Conservation (phyloP, 345 rosid genomes). For the Salix udensis region DNA sequence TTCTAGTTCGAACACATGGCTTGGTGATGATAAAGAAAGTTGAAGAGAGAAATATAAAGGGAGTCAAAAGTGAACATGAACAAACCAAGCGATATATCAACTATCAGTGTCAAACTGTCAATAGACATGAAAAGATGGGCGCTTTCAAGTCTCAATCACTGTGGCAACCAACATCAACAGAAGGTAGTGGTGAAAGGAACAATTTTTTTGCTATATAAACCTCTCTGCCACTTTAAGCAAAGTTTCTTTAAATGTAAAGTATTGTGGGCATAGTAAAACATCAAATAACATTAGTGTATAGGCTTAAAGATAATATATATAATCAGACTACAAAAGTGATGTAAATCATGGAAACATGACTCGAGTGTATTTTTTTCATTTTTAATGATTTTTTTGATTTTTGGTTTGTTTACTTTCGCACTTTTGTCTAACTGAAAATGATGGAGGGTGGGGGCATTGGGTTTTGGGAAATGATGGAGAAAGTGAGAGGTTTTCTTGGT, state of each 20-base stretch:
- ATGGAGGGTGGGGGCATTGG: slow-evolving; percentile 38
- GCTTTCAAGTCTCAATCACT: slow-evolving; percentile 72
- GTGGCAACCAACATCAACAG: slow-evolving; percentile 54
- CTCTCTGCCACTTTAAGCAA: neutral
- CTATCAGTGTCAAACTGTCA: slow-evolving; percentile 70
- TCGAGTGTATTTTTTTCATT: neutral
- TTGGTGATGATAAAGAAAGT: slow-evolving; percentile 26
- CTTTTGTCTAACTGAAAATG: slow-evolving; percentile 37
- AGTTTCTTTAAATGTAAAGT: neutral
- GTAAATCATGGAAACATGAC: neutral
- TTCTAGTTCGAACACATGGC: slow-evolving; percentile 15
- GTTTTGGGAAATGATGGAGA: slow-evolving; percentile 38
- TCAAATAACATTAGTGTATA: neutral
- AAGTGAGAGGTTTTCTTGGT: neutral
- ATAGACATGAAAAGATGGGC: slow-evolving; percentile 81
- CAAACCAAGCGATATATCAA: slow-evolving; percentile 55
- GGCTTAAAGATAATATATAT: neutral
- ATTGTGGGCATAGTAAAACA: neutral
- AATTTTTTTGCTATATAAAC: neutral
- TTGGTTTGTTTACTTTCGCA: slow-evolving; percentile 7
- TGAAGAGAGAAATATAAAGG: slow-evolving; percentile 7
- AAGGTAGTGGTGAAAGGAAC: slow-evolving; percentile 32
- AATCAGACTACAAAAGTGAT: slow-evolving; percentile 12
- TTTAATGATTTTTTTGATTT: neutral
- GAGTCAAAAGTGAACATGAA: slow-evolving; percentile 49